A percentile compares a stretch with the other conserved stretches of the same genome.
phyloP scores from a whole-genome alignment of 768 basidiomycete genomes.

The Termitomyces bulborhizus region DNA sequence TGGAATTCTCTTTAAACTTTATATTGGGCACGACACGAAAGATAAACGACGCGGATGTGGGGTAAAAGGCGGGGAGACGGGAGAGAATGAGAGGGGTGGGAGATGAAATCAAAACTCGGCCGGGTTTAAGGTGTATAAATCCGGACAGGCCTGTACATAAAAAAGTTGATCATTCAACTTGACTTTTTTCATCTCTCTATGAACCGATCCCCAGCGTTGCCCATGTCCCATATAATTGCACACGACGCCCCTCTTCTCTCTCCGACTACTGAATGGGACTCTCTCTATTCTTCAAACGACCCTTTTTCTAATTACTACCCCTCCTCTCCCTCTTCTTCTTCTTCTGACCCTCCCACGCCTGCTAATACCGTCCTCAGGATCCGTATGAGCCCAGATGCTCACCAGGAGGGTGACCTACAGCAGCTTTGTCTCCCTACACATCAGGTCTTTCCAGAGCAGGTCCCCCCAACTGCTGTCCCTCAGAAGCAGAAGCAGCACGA shows the following conservation, averaged over 20 bases:
- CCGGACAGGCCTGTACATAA: constrained; percentile 20
- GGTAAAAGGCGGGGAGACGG: constrained; percentile 13
- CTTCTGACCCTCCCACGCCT: constrained; percentile 40
- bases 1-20: not conserved
- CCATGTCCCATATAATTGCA: constrained; percentile 56
- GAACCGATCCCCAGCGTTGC: constrained; percentile 27
- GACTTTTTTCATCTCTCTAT: constrained; percentile 16
- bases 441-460: constrained; percentile 50
- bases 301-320: constrained; percentile 43
- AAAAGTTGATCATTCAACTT: constrained; percentile 20
- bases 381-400: constrained; percentile 37
- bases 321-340: constrained; percentile 42
- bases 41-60: constrained; percentile 11
- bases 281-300: constrained; percentile 33
- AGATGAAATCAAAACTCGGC: constrained; percentile 2
- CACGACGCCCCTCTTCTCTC: constrained; percentile 54
- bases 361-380: constrained; percentile 44
- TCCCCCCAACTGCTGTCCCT: constrained; percentile 20
- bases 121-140: constrained; percentile 22
- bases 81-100: not conserved
- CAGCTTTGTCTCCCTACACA: constrained; percentile 62
- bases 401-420: constrained; percentile 34
- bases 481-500: constrained; percentile 26
- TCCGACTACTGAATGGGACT: constrained; percentile 49
- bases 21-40: no score